Percentiles rank a stretch among this genome's conserved stretches.
These are phyloP conservation scores for Bromus sterilis DNA, from an alignment of 176 grass and related monocot species.

Conservation along the genomic window DNA sequence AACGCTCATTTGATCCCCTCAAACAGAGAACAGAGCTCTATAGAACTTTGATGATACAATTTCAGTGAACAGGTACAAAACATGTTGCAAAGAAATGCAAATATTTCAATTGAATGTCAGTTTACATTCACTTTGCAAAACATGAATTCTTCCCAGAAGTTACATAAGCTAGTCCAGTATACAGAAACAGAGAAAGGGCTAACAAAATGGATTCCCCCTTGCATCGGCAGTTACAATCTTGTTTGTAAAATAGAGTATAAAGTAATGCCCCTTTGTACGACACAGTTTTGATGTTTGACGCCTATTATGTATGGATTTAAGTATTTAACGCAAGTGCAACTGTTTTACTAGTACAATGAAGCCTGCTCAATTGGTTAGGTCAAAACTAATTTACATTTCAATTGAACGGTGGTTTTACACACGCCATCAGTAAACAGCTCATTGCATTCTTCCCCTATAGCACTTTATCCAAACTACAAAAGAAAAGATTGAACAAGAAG, in stretches of 20 bases:
- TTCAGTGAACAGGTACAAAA: not conserved
- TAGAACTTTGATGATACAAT: not conserved
- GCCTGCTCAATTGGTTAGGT: conserved; percentile 6
- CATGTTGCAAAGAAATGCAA: not conserved
- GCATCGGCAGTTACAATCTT: not conserved
- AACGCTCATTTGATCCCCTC: not conserved
- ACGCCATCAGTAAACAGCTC: conserved; percentile 19
- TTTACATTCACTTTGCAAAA: not conserved
- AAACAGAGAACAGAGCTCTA: not conserved
- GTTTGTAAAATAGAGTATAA: not conserved
- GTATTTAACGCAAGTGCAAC: not conserved
- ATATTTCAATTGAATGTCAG: not conserved
- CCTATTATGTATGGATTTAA: not conserved
- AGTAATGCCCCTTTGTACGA: not conserved
- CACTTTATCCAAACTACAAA: not conserved
- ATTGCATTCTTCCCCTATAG: not conserved
- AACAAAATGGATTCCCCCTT: not conserved
- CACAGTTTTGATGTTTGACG: not conserved
- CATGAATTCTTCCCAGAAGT: not conserved
- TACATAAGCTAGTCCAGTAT: not conserved
- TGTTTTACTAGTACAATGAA: not conserved
- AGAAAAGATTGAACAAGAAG: not conserved
- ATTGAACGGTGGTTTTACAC: conserved; percentile 5
- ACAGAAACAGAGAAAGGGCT: not conserved
- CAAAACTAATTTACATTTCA: conserved; percentile 48